Base-by-base conservation (phyloP, 768 basidiomycete species). In the Panellus pusillus region DNA sequence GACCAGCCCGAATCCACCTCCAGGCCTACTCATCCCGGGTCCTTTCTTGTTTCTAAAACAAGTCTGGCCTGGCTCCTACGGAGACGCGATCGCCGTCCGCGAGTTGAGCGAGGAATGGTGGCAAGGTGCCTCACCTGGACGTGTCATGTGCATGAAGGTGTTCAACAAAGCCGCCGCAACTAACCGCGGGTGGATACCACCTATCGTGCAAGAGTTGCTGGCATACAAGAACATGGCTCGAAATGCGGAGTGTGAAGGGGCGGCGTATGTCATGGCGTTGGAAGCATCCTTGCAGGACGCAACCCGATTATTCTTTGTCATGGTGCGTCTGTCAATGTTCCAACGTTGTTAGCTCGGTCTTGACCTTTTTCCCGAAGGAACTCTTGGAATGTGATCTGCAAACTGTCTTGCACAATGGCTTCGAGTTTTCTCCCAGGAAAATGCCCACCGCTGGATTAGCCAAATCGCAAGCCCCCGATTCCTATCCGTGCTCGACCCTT, bases 121-220 rank as follows among this genome's bases (percentile, higher is more conserved):
- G 41, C 55, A 57, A 38, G 53, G 48, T 20, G 17, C 39, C 2
- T 40, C 56, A 8, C 42, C 65, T 19, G 69, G 67, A 5, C 70
- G 70, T 13, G 27, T 72, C 12, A 39, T 78, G 47, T 78, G 76
- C 60, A 57, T 78, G 45, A 78, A 78, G 47, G 61, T 66, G 4
- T 68, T 74, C 48, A 50, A 44, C 9, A 69, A 65, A 54, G 42
- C 54, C 18, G 35, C 57, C 9, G 29, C 69, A 27, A 29, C 44
- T 7, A 29, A 57, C 31, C 50, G 44, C 3, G n/a, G 45, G 7
- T 13, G 64, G 4, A 31, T 29, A 6, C 49, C 55, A 2, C 62
- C 66, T 4, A 60, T 72, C 32, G 45, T 60, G n/a, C 61, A 53
- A 38, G 77, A 78, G 48, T 56, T 78, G 36, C 52, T 43, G 14